Evolutionary conservation across 306 rosid genomes (phyloP).

Genomic region (Astragalus glycyphyllos): DNA sequence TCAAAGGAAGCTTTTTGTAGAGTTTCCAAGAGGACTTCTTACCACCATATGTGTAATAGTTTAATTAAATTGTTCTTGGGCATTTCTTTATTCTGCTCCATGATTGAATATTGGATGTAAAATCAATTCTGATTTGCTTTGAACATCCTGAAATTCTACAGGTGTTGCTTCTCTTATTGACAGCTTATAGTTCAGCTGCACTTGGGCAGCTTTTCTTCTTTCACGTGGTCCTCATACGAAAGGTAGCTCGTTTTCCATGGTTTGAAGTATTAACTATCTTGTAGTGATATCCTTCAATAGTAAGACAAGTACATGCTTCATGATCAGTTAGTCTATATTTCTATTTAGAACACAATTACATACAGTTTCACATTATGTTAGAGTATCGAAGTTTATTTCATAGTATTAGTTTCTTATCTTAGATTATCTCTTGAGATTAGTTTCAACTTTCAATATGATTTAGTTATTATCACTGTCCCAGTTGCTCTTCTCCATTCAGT

Average conservation of each 20-base stretch:
- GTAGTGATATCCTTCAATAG: neutral
- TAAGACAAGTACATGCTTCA: neutral
- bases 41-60: conserved; percentile 75
- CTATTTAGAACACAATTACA: neutral
- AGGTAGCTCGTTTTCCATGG: conserved; percentile 57
- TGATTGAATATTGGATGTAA: conserved; percentile 26
- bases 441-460: no score
- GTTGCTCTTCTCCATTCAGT: no score
- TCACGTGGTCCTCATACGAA: conserved; percentile 86
- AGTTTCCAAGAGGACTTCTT: conserved; percentile 83
- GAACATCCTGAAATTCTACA: conserved; percentile 48
- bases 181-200: conserved; percentile 90
- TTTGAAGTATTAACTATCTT: neutral
- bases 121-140: conserved; percentile 29
- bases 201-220: conserved; percentile 94
- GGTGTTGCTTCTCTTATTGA: conserved; percentile 71
- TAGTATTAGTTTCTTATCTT: no score
- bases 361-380: neutral
- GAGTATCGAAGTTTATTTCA: no score
- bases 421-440: no score
- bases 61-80: conserved; percentile 21
- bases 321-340: conserved; percentile 1
- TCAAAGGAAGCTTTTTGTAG: conserved; percentile 54
- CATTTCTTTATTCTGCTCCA: neutral
- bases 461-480: no score